Conservation (phyloP, 192 early-diverging fungal species). For the Allomyces javanicus region DNA sequence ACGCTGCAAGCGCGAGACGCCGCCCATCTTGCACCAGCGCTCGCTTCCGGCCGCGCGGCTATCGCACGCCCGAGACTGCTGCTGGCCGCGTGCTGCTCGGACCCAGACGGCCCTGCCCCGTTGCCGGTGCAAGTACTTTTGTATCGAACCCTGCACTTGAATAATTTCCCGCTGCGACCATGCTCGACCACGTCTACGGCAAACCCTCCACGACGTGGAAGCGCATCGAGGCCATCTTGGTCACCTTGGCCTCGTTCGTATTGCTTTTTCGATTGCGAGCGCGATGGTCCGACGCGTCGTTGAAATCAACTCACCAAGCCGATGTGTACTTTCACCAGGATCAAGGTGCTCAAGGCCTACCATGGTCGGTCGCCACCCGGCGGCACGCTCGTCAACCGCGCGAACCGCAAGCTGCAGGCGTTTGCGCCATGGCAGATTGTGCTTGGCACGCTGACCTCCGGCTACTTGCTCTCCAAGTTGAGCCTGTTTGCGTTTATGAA, state of each 20-base stretch:
- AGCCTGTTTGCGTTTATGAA: constrained; percentile 13
- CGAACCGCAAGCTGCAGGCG: constrained; percentile 7
- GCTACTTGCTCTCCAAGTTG: constrained; percentile 13
- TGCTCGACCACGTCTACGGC: constrained; percentile 84
- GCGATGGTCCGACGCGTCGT: constrained; percentile 6
- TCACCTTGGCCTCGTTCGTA: constrained; percentile 23
- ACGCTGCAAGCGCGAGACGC: too few species aligned
- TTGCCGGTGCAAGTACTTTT: too few species aligned
- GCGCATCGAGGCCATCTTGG: constrained; percentile 48
- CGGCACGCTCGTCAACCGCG: constrained; percentile 6
- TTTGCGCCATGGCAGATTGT: constrained; percentile 13
- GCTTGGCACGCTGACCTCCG: constrained; percentile 11
- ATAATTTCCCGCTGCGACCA: too few species aligned
- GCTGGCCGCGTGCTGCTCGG: too few species aligned
- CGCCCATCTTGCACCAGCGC: too few species aligned
- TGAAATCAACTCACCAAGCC: constrained; percentile 10
- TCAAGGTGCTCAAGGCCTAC: constrained; percentile 7
- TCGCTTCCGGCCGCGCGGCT: too few species aligned
- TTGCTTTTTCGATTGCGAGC: not conserved
- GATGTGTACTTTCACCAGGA: not conserved
- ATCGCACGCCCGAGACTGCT: too few species aligned
- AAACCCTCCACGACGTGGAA: constrained; percentile 74
- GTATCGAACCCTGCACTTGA: too few species aligned
- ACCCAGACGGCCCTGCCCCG: too few species aligned
- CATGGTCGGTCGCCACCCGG: constrained; percentile 9